These are phyloP conservation scores for Ophiostoma australiae DNA, from an alignment of 2,329 filamentous ascomycete genomes.

Conservation along the genomic window DNA sequence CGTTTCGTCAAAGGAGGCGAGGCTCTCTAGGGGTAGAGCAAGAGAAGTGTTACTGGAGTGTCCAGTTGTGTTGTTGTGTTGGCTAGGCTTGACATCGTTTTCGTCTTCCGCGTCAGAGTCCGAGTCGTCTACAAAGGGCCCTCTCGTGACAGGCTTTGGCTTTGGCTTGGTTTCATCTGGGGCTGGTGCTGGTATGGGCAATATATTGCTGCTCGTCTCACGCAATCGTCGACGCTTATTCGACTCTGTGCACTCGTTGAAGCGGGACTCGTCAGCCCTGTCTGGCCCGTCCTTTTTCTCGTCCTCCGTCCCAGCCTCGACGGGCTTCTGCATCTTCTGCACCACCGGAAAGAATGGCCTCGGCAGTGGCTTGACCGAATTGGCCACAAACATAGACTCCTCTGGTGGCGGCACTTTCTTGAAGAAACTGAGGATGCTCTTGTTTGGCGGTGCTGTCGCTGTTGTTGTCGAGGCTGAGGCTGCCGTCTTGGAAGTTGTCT, in stretches of 20 bases:
- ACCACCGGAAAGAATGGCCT: background rate
- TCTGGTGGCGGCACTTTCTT: slow-evolving; percentile 61
- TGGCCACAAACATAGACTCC: slow-evolving; percentile 50
- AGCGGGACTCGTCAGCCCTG: background rate
- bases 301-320: background rate
- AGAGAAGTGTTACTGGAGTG: background rate
- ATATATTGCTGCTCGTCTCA: background rate
- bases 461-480: slow-evolving; percentile 9
- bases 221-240: slow-evolving; percentile 20
- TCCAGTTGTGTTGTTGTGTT: background rate
- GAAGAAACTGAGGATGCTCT: slow-evolving; percentile 70
- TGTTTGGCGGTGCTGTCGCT: slow-evolving; percentile 39
- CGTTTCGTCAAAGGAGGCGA: slow-evolving; percentile 21
- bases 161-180: slow-evolving; percentile 38
- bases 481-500: slow-evolving; percentile 22
- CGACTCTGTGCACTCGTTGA: slow-evolving; percentile 17
- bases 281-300: background rate
- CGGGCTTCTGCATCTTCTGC: background rate
- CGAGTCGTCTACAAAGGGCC: slow-evolving; percentile 62
- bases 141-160: slow-evolving; percentile 35
- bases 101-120: slow-evolving; percentile 30
- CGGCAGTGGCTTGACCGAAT: background rate
- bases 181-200: background rate
- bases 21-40: background rate
- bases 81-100: background rate